Conservation (phyloP, 1,284 basidiomycete genomes). For the Naganishia albida region DNA sequence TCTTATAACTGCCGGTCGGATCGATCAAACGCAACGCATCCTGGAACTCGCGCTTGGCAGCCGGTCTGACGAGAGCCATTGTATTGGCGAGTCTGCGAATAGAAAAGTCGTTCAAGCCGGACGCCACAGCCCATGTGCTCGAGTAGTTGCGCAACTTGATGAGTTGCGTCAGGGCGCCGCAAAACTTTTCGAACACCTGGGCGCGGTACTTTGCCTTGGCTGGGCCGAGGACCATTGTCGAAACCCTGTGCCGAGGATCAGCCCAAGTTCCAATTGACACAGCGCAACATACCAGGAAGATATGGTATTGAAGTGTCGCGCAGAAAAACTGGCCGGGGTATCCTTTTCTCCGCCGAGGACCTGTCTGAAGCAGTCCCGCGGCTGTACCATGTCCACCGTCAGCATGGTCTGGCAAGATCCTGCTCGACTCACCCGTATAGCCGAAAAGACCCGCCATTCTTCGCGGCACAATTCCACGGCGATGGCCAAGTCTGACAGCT, state of each 20-base stretch:
- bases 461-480: slow-evolving; percentile 51
- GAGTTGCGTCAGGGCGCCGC: slow-evolving; percentile 48
- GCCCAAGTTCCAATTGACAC: slow-evolving; percentile 1
- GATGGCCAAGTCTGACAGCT: slow-evolving; percentile 38
- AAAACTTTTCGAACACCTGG: slow-evolving; percentile 50
- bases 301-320: slow-evolving; percentile 53
- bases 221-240: slow-evolving; percentile 50
- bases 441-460: slow-evolving; percentile 50
- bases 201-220: slow-evolving; percentile 51
- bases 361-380: slow-evolving; percentile 51
- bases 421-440: slow-evolving; percentile 44
- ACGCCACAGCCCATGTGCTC: slow-evolving; percentile 49
- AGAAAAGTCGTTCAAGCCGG: slow-evolving; percentile 50
- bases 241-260: slow-evolving; percentile 40
- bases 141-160: slow-evolving; percentile 54
- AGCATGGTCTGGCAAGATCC: no score
- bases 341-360: slow-evolving; percentile 51
- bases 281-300: slow-evolving; percentile 46
- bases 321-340: slow-evolving; percentile 46
- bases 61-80: slow-evolving; percentile 41
- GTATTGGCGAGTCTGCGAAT: slow-evolving; percentile 48
- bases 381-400: slow-evolving; percentile 35
- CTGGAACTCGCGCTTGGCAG: slow-evolving; percentile 43
- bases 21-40: slow-evolving; percentile 50
- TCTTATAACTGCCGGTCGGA: slow-evolving; percentile 46